Evolutionary conservation across 495 filamentous ascomycete genomes (phyloP).

Genomic region (Bryoglossum gracile): DNA sequence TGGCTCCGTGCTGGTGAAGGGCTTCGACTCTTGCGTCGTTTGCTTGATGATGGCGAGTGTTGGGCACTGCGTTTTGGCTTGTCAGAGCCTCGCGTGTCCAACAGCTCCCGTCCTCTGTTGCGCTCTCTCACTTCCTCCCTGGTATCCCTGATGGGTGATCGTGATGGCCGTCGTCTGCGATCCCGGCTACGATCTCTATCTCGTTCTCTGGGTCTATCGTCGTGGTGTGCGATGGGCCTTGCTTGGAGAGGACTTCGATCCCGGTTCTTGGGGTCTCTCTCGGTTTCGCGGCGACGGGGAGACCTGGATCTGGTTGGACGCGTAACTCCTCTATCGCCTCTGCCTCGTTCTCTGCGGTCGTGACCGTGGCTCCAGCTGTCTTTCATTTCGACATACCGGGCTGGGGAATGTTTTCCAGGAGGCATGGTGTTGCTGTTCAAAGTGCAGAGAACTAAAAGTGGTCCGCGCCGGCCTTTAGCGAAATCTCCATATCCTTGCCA

Average conservation of each 20-base stretch:
- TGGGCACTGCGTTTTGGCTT: constrained; percentile 29
- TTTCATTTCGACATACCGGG: constrained; percentile 29
- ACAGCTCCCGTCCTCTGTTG: constrained; percentile 28
- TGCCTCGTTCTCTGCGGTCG: constrained; percentile 29
- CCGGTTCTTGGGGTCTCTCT: constrained; percentile 21
- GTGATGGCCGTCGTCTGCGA: constrained; percentile 25
- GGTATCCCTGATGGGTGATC: constrained; percentile 26
- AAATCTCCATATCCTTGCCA: no score
- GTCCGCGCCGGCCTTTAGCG: neutral
- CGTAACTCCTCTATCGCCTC: constrained; percentile 28
- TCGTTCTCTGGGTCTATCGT: constrained; percentile 26
- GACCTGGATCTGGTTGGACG: constrained; percentile 25
- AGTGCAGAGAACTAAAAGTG: constrained; percentile 1
- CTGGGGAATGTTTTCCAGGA: constrained; percentile 18
- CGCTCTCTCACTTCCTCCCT: constrained; percentile 31
- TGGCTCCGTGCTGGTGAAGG: constrained; percentile 26
- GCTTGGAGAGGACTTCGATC: constrained; percentile 22
- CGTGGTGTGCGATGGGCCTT: constrained; percentile 5
- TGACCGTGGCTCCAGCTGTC: constrained; percentile 29
- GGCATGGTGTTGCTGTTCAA: neutral
- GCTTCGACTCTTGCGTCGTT: constrained; percentile 35
- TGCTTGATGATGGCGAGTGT: constrained; percentile 29
- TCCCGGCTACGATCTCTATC: constrained; percentile 30
- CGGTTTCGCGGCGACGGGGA: constrained; percentile 24
- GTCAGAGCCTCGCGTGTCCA: constrained; percentile 28